These are phyloP conservation scores for Fusarium poae DNA, from an alignment of 2,329 filamentous ascomycete species.

Conservation along the genomic window DNA sequence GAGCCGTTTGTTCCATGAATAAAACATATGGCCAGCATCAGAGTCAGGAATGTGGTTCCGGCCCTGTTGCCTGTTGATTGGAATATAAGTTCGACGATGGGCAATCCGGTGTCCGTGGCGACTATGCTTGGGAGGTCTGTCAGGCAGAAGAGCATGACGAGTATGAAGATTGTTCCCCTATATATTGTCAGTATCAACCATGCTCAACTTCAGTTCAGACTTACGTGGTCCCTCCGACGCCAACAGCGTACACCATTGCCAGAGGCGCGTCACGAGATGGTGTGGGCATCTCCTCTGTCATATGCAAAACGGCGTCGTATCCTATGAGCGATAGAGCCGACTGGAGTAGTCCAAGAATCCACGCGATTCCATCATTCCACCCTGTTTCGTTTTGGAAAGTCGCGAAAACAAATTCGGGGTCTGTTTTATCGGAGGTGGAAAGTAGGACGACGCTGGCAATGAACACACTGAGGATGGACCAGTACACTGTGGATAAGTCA, in stretches of 20 bases:
- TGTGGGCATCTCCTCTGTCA: conserved; percentile 62
- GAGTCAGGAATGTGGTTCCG: conserved; percentile 56
- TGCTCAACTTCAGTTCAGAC: conserved; percentile 13
- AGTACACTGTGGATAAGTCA: conserved; percentile 51
- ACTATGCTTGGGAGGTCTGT: conserved; percentile 55
- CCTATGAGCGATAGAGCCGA: conserved; percentile 54
- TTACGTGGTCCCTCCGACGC: conserved; percentile 59
- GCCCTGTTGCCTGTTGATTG: conserved; percentile 58
- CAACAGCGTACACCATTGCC: conserved; percentile 60
- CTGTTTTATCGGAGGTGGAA: conserved; percentile 56
- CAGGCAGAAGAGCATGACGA: conserved; percentile 59
- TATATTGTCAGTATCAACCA: background rate
- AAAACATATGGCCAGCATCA: conserved; percentile 60
- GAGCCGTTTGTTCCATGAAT: conserved; percentile 61
- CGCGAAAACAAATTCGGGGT: conserved; percentile 59
- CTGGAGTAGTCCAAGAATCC: conserved; percentile 62
- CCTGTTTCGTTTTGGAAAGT: conserved; percentile 61
- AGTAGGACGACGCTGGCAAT: conserved; percentile 60
- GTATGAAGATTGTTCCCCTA: conserved; percentile 55
- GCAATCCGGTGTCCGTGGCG: conserved; percentile 57
- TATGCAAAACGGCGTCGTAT: conserved; percentile 61
- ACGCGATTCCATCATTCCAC: conserved; percentile 61
- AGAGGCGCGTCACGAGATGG: conserved; percentile 57
- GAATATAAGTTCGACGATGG: conserved; percentile 60
- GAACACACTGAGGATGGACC: conserved; percentile 58